Evolutionary conservation across 805 yeast species (phyloP).

Genomic region (Teunomyces lycoperdinae): DNA sequence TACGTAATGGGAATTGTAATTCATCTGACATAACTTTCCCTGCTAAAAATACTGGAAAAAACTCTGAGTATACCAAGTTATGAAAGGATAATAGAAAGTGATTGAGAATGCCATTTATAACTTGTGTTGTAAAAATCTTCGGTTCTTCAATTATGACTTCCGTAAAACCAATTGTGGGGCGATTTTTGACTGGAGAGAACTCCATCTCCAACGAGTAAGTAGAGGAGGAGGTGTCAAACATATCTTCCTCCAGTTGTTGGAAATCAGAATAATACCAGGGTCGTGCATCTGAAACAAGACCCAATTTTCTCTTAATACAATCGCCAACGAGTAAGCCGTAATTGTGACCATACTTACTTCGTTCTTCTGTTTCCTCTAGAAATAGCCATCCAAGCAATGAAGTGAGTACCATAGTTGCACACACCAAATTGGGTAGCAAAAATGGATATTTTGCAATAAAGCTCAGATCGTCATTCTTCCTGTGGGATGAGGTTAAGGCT

Average conservation of each 20-base stretch:
- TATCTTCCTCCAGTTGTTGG: not conserved
- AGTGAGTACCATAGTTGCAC: constrained; percentile 37
- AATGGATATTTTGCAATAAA: constrained; percentile 41
- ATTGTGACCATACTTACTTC: constrained; percentile 38
- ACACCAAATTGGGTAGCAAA: constrained; percentile 49
- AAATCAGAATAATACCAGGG: not conserved
- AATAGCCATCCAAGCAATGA: constrained; percentile 43
- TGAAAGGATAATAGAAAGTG: constrained; percentile 46
- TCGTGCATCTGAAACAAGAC: not conserved
- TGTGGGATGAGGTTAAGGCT: constrained; percentile 30
- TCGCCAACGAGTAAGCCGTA: constrained; percentile 47
- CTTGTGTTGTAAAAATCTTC: constrained; percentile 26
- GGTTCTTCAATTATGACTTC: not conserved
- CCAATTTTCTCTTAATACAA: constrained; percentile 13
- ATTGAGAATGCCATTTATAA: constrained; percentile 29
- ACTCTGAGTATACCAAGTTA: constrained; percentile 48
- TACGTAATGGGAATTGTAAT: constrained; percentile 47
- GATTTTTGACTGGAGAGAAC: not conserved
- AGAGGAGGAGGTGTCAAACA: not conserved
- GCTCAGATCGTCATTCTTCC: not conserved
- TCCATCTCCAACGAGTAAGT: not conserved
- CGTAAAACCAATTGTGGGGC: not conserved
- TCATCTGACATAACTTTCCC: constrained; percentile 18
- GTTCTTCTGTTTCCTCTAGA: constrained; percentile 52
- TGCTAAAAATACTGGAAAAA: constrained; percentile 55